Evolutionary conservation across 768 basidiomycete genomes (phyloP).

Genomic region (Phanerodontia chrysosporium): DNA sequence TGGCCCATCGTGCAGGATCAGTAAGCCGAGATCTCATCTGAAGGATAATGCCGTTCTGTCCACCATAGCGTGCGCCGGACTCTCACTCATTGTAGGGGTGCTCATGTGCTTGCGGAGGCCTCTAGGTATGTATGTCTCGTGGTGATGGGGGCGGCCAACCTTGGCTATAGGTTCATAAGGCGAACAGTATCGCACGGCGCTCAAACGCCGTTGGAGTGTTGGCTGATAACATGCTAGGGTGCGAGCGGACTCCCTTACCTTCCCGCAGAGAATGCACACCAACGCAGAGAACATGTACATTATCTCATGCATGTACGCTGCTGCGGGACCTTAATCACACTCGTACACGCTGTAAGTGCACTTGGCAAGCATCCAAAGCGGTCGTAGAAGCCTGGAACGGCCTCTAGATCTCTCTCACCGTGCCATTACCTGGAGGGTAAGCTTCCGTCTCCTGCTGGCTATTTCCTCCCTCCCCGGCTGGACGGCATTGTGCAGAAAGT

Average conservation of each 20-base stretch:
- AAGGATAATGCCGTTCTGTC: neutral
- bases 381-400: neutral
- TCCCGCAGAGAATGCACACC: neutral
- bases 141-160: neutral
- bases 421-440: neutral
- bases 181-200: neutral
- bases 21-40: conserved; percentile 1
- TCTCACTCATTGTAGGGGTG: neutral
- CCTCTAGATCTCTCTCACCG: neutral
- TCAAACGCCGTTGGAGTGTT: neutral
- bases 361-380: neutral
- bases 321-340: neutral
- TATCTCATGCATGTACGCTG: neutral
- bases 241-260: neutral
- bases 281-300: neutral
- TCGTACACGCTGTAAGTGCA: neutral
- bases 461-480: neutral
- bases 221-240: neutral
- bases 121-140: neutral
- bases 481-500: neutral
- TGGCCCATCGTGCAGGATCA: neutral
- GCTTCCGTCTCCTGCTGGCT: neutral
- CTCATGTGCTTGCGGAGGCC: neutral
- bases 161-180: neutral
- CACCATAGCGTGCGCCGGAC: neutral